A percentile compares a stretch with the other conserved stretches of the same genome.
Evolutionary conservation across 371 early-diverging fungal genomes (phyloP).

Genomic region (Dinochytrium kinnereticum): DNA sequence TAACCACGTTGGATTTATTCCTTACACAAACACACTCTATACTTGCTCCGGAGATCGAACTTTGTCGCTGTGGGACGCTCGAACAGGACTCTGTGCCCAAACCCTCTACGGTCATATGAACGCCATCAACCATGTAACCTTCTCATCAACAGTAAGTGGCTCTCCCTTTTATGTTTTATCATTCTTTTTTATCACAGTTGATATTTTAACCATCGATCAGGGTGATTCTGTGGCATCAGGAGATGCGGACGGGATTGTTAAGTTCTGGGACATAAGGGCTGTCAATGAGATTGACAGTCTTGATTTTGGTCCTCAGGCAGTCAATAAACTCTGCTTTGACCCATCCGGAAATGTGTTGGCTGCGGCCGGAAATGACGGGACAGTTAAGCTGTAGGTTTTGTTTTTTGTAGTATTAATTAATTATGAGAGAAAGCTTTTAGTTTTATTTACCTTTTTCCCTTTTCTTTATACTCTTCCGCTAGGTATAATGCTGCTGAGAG

Average conservation of each 20-base stretch:
- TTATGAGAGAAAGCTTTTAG: too few relatives aligned
- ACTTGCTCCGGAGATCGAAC: conserved; percentile 60
- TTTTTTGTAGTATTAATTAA: not conserved
- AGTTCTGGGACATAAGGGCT: conserved; percentile 55
- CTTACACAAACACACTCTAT: conserved; percentile 54
- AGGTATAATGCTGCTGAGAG: conserved; percentile 27
- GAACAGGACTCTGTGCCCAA: conserved; percentile 53
- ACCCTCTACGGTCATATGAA: conserved; percentile 58
- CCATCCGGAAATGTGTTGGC: conserved; percentile 47
- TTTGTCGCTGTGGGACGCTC: conserved; percentile 56
- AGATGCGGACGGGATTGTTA: conserved; percentile 57
- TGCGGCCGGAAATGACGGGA: conserved; percentile 51
- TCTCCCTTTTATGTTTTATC: not conserved
- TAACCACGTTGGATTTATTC: conserved; percentile 56
- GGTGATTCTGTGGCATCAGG: conserved; percentile 52
- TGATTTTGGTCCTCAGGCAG: conserved; percentile 49
- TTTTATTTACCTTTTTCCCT: not conserved
- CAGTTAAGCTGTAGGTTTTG: conserved; percentile 33
- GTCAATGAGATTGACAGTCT: conserved; percentile 38
- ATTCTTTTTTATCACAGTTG: not conserved
- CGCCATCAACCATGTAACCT: conserved; percentile 49
- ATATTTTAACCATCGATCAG: conserved; percentile 22
- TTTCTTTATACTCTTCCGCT: not conserved
- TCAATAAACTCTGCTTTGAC: conserved; percentile 53
- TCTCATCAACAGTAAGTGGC: conserved; percentile 40